Evolutionary conservation across 139 green algal genomes (phyloP), one percentile per base, ranked within the genome.

Genomic region (Chlamydomonas eustigma): DNA sequence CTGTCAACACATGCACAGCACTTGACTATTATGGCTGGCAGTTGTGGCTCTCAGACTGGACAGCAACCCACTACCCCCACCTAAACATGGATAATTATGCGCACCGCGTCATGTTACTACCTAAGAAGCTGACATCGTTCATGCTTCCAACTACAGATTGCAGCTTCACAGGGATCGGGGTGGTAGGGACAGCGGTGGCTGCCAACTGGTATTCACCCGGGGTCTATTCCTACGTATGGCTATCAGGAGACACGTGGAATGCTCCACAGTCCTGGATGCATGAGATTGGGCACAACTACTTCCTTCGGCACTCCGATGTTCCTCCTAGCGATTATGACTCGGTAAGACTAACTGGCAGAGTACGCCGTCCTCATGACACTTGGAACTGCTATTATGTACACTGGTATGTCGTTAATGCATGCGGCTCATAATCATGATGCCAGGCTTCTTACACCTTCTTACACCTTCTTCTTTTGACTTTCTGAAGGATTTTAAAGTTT

Each of bases 261-360:
- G 8, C 50, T 2, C 67, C 38, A 2, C 37, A 76, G 38, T 18
- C 28, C 22, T 84, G 78, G 78, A 50, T 76, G 1, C 79, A 84
- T 64, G 79, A 84, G 75, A 39, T 84, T 0, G 69, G 18, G 22
- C 79, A 84, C 79, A 84, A 84, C 79, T 80, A 81, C 75, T 78
- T 74, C 75, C 70, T 84, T 12, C 28, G 37, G 3, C 79, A 84
- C 39, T 74, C 79, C 0, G 28, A 4, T 50, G n/a, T 71, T 18
- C 8, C 22, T 28, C n/a, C 18, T 8, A 8, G n/a, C n/a, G n/a
- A n/a, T n/a, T n/a, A n/a, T n/a, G n/a, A n/a, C n/a, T n/a, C n/a
- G n/a, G n/a, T n/a, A n/a, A n/a, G n/a, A n/a, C n/a, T n/a, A n/a
- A n/a, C n/a, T n/a, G n/a, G n/a, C n/a, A n/a, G n/a, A n/a, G n/a